These are phyloP conservation scores for Schwanniomyces sp. DNA, from an alignment of 805 yeast species.

Conservation along the genomic window DNA sequence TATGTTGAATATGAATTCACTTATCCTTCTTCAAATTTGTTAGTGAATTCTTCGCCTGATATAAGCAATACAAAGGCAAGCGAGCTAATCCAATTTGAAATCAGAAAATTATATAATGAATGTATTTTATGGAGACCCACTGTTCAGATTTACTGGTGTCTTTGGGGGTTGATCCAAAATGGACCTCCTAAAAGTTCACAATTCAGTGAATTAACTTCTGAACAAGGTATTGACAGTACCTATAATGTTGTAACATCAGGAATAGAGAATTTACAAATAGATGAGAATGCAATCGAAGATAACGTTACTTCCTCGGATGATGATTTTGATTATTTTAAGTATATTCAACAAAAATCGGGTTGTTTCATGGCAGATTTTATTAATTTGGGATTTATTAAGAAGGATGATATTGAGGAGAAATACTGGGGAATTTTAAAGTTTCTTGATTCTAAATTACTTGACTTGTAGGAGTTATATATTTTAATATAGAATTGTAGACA, in stretches of 20 bases:
- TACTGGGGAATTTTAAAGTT: conserved; percentile 32
- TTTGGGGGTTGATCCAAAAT: conserved; percentile 91
- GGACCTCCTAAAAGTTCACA: conserved; percentile 34
- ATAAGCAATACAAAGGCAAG: conserved; percentile 13
- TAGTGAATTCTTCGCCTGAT: conserved; percentile 12
- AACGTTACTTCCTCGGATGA: conserved; percentile 49
- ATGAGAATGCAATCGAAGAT: conserved; percentile 22
- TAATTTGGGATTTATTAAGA: conserved; percentile 50
- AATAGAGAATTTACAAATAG: conserved; percentile 49
- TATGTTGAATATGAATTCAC: conserved; percentile 65
- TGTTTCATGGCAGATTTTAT: conserved; percentile 75
- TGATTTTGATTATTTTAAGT: conserved; percentile 74
- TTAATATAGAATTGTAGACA: neutral
- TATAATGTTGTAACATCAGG: conserved; percentile 46
- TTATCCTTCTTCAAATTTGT: conserved; percentile 32
- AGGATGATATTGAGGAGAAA: conserved; percentile 25
- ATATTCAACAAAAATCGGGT: conserved; percentile 72
- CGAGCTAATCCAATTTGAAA: conserved; percentile 38
- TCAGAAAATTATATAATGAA: conserved; percentile 60
- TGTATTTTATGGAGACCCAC: conserved; percentile 77
- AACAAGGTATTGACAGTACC: conserved; percentile 39
- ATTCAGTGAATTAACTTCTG: conserved; percentile 14
- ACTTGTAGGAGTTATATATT: conserved; percentile 9
- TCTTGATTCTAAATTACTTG: conserved; percentile 34
- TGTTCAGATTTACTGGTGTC: conserved; percentile 76